Evolutionary conservation across 257 asterid genomes (phyloP).

Genomic region (Solanum commersonii): DNA sequence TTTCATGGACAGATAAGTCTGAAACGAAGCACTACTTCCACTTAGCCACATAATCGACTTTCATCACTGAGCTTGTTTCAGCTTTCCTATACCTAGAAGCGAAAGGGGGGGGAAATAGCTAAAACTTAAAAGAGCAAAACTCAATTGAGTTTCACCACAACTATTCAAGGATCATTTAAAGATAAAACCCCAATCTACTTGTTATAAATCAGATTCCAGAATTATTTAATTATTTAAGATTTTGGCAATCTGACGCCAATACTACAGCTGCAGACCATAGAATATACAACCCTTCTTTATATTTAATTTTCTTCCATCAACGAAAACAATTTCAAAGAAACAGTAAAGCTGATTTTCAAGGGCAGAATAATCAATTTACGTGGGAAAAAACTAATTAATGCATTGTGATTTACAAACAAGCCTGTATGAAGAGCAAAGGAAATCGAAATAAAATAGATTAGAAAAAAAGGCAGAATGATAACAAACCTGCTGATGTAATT

Average conservation of each 20-base stretch:
- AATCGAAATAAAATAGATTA: not conserved
- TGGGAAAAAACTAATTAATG: not conserved
- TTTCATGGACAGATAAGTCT: not conserved
- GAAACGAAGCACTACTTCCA: not conserved
- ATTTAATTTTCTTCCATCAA: not conserved
- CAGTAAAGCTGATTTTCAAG: not conserved
- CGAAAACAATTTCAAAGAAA: not conserved
- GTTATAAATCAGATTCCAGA: not conserved
- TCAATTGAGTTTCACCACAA: not conserved
- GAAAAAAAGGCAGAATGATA: not conserved
- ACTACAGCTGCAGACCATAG: not conserved
- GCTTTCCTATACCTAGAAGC: not conserved
- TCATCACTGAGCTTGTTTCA: not conserved
- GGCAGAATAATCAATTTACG: not conserved
- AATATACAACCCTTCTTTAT: not conserved
- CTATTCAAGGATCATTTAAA: not conserved
- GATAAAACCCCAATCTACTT: not conserved
- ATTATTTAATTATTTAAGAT: not conserved
- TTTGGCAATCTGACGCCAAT: not conserved
- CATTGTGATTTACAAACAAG: not conserved
- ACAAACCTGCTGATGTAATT: conserved; percentile 90
- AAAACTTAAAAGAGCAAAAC: not conserved
- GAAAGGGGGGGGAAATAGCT: not conserved
- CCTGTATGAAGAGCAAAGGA: not conserved
- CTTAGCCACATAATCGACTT: not conserved